These are phyloP conservation scores for Paralagenidium karlingii DNA, from an alignment of 352 stramenopile species.

Conservation along the genomic window DNA sequence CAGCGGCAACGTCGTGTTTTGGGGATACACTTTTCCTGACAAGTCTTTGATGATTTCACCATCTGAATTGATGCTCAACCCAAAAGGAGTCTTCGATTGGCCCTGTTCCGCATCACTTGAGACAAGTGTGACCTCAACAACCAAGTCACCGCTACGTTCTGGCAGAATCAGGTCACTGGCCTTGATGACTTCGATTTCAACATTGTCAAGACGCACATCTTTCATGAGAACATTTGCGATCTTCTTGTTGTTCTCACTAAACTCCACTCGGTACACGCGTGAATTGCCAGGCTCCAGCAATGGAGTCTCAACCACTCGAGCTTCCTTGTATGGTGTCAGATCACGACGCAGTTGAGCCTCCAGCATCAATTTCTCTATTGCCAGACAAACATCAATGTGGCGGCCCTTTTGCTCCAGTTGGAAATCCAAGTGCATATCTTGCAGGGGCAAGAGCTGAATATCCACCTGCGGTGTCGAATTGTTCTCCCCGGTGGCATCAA, in stretches of 20 bases:
- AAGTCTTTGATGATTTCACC: slow-evolving; percentile 33
- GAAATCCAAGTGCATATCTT: slow-evolving; percentile 29
- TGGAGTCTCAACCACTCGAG: slow-evolving; percentile 10
- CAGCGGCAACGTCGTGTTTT: slow-evolving; percentile 15
- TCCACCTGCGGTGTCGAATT: slow-evolving; percentile 14
- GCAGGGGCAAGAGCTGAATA: slow-evolving; percentile 24
- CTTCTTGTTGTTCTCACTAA: slow-evolving; percentile 8
- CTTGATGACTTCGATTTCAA: slow-evolving; percentile 27
- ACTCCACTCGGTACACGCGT: slow-evolving; percentile 5
- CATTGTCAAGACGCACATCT: slow-evolving; percentile 31
- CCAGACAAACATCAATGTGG: slow-evolving; percentile 27
- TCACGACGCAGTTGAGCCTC: slow-evolving; percentile 30
- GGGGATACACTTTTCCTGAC: slow-evolving; percentile 10
- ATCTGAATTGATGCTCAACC: slow-evolving; percentile 14
- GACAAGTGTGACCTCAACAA: slow-evolving; percentile 26
- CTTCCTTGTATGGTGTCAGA: slow-evolving; percentile 19
- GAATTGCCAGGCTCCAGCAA: slow-evolving; percentile 1
- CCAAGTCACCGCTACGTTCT: slow-evolving; percentile 14
- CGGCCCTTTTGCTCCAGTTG: slow-evolving; percentile 13
- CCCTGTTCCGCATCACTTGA: slow-evolving; percentile 26
- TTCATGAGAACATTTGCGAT: slow-evolving; percentile 7
- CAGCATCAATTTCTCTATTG: slow-evolving; percentile 19
- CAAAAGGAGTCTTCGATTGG: slow-evolving; percentile 20
- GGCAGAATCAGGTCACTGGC: slow-evolving; percentile 32
- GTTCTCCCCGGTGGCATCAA: slow-evolving; percentile 10